A percentile compares a stretch with the other conserved stretches of the same genome.
Conservation (phyloP, 179 eudicot species). For the Silene coronaria region DNA sequence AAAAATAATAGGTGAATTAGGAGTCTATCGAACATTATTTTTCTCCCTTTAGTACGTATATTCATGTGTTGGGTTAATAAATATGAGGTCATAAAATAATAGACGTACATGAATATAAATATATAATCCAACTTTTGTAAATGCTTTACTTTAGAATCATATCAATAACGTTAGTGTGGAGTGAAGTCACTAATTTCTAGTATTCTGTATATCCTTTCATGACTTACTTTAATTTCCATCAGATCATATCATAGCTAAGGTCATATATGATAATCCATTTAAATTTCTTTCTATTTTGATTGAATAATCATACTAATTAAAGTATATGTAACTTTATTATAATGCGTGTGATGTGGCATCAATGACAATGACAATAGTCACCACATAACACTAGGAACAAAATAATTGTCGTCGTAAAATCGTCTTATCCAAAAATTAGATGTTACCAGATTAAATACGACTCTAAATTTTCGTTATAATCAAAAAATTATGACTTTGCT, state of each 20-base stretch:
- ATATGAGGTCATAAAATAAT: constrained; percentile 16
- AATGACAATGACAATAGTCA: constrained; percentile 3
- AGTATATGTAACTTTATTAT: background rate
- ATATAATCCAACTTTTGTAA: background rate
- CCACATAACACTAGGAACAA: constrained; percentile 4
- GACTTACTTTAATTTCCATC: background rate
- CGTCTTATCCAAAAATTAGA: too few relatives aligned
- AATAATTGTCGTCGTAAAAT: too few relatives aligned
- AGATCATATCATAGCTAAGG: too few relatives aligned
- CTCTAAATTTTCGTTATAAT: too few relatives aligned
- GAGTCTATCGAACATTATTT: background rate
- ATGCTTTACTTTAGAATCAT: constrained; percentile 17
- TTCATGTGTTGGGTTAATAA: background rate
- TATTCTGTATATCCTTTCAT: constrained; percentile 5
- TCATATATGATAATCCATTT: background rate
- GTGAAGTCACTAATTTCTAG: constrained; percentile 19
- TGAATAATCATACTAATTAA: background rate
- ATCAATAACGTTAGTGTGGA: constrained; percentile 11
- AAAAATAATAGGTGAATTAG: too few relatives aligned
- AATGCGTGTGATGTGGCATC: constrained; percentile 24
- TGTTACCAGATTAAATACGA: too few relatives aligned
- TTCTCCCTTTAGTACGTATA: background rate
- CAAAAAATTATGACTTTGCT: too few relatives aligned
- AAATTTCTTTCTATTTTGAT: constrained; percentile 7
- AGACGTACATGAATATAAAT: background rate